phyloP scores from a whole-genome alignment of 805 yeast species.

The Pichia thaimueangensis region DNA sequence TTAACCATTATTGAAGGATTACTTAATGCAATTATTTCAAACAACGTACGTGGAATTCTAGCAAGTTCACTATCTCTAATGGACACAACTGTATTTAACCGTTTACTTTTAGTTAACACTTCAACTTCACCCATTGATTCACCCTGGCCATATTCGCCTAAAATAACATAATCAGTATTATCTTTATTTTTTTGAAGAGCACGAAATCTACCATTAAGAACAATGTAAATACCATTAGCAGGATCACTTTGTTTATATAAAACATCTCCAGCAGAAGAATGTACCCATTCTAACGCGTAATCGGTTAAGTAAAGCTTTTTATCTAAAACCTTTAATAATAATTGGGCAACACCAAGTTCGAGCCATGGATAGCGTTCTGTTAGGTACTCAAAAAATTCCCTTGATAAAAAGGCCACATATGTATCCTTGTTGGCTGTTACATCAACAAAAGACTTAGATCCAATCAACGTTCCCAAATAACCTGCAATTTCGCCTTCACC shows the following conservation, averaged over 20 bases:
- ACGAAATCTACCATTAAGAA: conserved; percentile 81
- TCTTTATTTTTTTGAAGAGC: conserved; percentile 36
- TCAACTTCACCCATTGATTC: conserved; percentile 94
- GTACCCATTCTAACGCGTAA: conserved; percentile 93
- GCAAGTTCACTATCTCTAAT: conserved; percentile 93
- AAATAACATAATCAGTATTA: conserved; percentile 28
- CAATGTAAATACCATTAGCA: conserved; percentile 88
- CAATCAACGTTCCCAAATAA: conserved; percentile 72
- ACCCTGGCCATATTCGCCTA: conserved; percentile 88
- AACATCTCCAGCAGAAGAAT: conserved; percentile 76
- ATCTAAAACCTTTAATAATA: conserved; percentile 61
- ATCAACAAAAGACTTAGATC: conserved; percentile 70
- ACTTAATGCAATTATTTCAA: conserved; percentile 75
- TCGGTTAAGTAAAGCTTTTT: conserved; percentile 68
- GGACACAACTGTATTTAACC: conserved; percentile 69
- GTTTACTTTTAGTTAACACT: conserved; percentile 72
- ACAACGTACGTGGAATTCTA: conserved; percentile 82
- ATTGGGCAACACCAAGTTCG: conserved; percentile 70
- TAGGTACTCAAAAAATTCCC: conserved; percentile 52
- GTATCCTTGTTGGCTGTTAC: conserved; percentile 55
- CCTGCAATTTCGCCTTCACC: conserved; percentile 83
- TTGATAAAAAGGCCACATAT: conserved; percentile 68
- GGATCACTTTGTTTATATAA: conserved; percentile 76
- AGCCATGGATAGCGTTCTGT: conserved; percentile 73
- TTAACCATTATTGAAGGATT: conserved; percentile 89